These are phyloP conservation scores for Hypomontagnella submonticulosa DNA, from an alignment of 495 filamentous ascomycete genomes.

Conservation along the genomic window DNA sequence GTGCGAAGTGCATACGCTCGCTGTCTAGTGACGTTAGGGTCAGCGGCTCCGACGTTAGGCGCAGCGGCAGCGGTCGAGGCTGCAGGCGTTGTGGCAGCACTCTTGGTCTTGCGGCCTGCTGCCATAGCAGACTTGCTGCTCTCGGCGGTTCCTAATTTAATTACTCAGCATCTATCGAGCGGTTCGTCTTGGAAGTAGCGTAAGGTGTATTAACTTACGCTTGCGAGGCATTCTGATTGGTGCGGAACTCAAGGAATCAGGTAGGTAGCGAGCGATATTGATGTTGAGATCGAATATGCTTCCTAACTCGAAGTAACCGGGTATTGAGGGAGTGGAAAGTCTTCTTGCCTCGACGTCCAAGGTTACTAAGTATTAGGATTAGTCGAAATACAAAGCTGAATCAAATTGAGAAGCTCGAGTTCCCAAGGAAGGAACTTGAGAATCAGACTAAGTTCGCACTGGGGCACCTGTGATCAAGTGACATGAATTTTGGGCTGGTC, in stretches of 20 bases:
- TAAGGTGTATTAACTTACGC: background rate
- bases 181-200: background rate
- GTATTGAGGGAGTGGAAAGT: no score
- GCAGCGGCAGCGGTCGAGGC: slow-evolving; percentile 3
- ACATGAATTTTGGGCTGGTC: no score
- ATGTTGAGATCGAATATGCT: background rate
- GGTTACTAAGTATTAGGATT: no score
- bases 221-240: slow-evolving; percentile 4
- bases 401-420: no score
- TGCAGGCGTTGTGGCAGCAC: background rate
- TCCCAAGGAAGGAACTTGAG: no score
- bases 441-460: no score
- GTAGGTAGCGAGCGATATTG: background rate
- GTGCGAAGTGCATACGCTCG: slow-evolving; percentile 12
- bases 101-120: slow-evolving; percentile 10
- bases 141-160: slow-evolving; percentile 15
- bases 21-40: slow-evolving; percentile 1
- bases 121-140: background rate
- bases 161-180: background rate
- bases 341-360: no score
- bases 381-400: no score
- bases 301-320: no score
- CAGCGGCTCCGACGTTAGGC: slow-evolving; percentile 2
- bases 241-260: background rate
- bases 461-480: no score